Evolutionary conservation across 2,329 filamentous ascomycete genomes (phyloP), one percentile per base, ranked within the genome.

Genomic region (Colletotrichum abscissum): DNA sequence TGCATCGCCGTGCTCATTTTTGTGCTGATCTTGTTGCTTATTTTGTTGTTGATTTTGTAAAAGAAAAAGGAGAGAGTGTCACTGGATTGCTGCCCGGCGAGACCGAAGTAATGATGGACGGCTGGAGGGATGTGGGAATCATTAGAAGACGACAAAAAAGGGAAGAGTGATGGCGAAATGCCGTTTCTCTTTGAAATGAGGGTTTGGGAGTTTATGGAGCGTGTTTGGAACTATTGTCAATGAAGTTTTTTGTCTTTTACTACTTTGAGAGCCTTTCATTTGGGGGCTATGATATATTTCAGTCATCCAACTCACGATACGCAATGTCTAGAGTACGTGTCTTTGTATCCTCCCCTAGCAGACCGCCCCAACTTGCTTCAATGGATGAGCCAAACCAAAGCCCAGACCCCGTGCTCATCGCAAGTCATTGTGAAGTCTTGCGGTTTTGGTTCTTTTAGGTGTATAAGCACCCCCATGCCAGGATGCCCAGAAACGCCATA

Each of bases 1-100:
- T 98, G 95, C 82, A 98, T 99, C 78, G 94, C 88, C 5, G 86
- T 97, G 24, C 88, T 98, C 78, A 98, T 98, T 74, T 91, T 97
- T 75, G 94, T 97, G 49, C 87, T 98, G 76, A 94, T 98, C 72
- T 84, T 99, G 33, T 84, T 99, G 78, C 87, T 99, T 79, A 90
- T 98, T 75, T 85, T 99, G 77, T 86, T 98, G 56, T 79, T 93
- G 78, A 83, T 93, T 58, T 79, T 93, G 77, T 93, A 35, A 35
- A 12, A 35, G 12, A 35, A 24, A 24, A 33, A 33, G 11, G 33
- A 11, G 11, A 4, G 4, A 33, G 30, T 33, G 3, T 33, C 30
- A 11, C 4, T 33, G 9, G 30, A 0, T 33, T 33, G 30, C 30
- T 33, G 30, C 30, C 30, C 8, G 30, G 30, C 30, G 8, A 33